Conservation (phyloP, 1,284 basidiomycete genomes). For the Pseudozyma thailandica region DNA sequence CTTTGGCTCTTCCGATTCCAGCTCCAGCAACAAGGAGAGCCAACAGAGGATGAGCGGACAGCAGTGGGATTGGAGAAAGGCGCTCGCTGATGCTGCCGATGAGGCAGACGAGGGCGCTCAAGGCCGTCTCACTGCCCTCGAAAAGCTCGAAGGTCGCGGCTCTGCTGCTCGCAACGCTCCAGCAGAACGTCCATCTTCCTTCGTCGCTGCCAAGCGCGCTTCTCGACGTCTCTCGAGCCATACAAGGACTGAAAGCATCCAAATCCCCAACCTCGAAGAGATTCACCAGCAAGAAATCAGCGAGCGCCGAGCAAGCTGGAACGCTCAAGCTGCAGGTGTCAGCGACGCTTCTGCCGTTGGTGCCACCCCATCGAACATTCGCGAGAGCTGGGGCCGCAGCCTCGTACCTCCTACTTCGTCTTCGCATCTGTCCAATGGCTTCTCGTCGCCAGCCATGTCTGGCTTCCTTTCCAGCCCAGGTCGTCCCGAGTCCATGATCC, state of each 20-base stretch:
- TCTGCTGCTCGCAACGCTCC: constrained; percentile 5
- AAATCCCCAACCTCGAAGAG: constrained; percentile 61
- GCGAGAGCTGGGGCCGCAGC: constrained; percentile 37
- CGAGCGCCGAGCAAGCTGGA: constrained; percentile 46
- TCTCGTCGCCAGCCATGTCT: constrained; percentile 30
- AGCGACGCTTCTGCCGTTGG: constrained; percentile 9
- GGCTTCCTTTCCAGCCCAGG: constrained; percentile 37
- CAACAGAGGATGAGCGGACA: constrained; percentile 22
- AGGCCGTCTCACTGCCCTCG: constrained; percentile 57
- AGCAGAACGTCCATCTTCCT: constrained; percentile 11
- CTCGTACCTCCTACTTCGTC: constrained; percentile 26
- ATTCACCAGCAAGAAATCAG: constrained; percentile 52
- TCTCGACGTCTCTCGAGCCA: constrained; percentile 48
- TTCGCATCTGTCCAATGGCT: constrained; percentile 16
- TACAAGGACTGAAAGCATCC: constrained; percentile 52
- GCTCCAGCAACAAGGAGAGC: constrained; percentile 1
- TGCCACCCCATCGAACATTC: constrained; percentile 12
- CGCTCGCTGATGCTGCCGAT: constrained; percentile 29
- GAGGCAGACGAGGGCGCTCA: constrained; percentile 32
- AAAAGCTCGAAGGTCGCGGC: constrained; percentile 59
- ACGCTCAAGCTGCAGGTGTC: constrained; percentile 33
- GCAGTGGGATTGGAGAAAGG: constrained; percentile 48
- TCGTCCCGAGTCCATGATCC: constrained; percentile 44
- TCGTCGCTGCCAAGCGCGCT: constrained; percentile 13
- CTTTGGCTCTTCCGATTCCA: constrained; percentile 39